Base-by-base conservation (phyloP, 1,284 basidiomycete species). In the Trichosporon ovoides region DNA sequence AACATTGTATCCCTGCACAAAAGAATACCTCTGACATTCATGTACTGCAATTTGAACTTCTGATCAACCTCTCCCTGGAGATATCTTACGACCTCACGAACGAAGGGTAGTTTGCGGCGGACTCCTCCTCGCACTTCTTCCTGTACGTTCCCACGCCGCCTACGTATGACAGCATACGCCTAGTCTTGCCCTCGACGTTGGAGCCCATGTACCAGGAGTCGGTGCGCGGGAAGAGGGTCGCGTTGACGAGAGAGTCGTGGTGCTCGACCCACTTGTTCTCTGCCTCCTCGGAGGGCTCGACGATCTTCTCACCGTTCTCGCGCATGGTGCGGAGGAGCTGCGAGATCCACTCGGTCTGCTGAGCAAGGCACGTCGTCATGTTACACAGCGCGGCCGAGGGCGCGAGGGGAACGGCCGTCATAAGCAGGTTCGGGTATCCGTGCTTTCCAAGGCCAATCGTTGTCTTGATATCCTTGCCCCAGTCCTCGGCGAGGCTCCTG, bases 351-450 rank as follows among this genome's bases (percentile, higher is more conserved):
- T 61, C 60, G 31, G 56, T 58, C 53, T 61, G 60, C 50, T 61
- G 60, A 6, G 36, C n/a, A 4, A 61, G 56, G 33, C 56, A 58
- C 12, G 60, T 55, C 11, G 60, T 55, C 56, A 61, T 58, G 56
- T 61, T 61, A 53, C 56, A 61, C 43, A 61, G 53, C 22, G 56
- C 60, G 0, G 56, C 60, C 0, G 48, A 52, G n/a, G 60, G 60
- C 2, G 56, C 60, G 12, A 57, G 56, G 2, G 60, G 60, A 4
- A 37, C 38, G 10, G 53, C 60, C 0, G 56, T 58, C 11, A 52
- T 61, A 31, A 61, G 60, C n/a, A 61, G 60, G 56, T 61, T 61
- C 20, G 60, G 60, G 56, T 19, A 61, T 0, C 60, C 60, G 51
- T 48, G 31, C 37, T 55, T 61, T 20, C 40, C 60, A 3, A 61